phyloP scores from a whole-genome alignment of 495 filamentous ascomycete genomes.

The Chaetomium tenue region DNA sequence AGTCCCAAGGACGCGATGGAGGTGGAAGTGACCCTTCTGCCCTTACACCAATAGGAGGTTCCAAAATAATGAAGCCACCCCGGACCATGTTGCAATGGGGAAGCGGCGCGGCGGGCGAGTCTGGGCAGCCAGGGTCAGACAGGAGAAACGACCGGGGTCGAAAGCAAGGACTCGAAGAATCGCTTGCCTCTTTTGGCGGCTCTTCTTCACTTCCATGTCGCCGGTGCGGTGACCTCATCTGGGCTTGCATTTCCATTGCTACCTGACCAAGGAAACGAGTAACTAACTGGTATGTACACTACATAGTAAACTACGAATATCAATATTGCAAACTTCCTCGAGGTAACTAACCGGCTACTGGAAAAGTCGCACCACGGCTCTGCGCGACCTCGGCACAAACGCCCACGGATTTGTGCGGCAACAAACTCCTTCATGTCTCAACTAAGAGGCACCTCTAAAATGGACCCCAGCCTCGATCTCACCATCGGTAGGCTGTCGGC shows the following conservation, averaged over 20 bases:
- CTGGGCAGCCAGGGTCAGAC: slow-evolving; percentile 13
- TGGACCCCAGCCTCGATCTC: background rate
- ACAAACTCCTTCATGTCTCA: background rate
- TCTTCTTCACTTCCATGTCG: background rate
- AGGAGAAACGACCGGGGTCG: background rate
- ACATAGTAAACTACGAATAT: too few relatives aligned
- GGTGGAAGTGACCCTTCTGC: slow-evolving; percentile 6
- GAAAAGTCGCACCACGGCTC: background rate
- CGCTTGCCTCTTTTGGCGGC: slow-evolving; percentile 3
- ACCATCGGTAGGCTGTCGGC: background rate
- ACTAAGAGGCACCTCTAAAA: background rate
- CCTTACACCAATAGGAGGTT: slow-evolving; percentile 18
- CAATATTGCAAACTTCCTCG: too few relatives aligned
- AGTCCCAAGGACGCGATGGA: slow-evolving; percentile 20
- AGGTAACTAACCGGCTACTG: background rate
- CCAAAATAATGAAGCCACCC: slow-evolving; percentile 15
- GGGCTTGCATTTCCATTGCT: too few relatives aligned
- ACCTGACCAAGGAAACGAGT: too few relatives aligned
- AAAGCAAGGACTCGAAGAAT: background rate
- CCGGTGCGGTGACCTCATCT: background rate
- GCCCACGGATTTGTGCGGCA: background rate
- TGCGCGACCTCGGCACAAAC: background rate
- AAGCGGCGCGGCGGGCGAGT: slow-evolving; percentile 13
- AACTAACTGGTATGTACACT: too few relatives aligned
- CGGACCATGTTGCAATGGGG: slow-evolving; percentile 21